phyloP scores from a whole-genome alignment of 176 grass and related monocot species.

The Urochloa ruziziensis region DNA sequence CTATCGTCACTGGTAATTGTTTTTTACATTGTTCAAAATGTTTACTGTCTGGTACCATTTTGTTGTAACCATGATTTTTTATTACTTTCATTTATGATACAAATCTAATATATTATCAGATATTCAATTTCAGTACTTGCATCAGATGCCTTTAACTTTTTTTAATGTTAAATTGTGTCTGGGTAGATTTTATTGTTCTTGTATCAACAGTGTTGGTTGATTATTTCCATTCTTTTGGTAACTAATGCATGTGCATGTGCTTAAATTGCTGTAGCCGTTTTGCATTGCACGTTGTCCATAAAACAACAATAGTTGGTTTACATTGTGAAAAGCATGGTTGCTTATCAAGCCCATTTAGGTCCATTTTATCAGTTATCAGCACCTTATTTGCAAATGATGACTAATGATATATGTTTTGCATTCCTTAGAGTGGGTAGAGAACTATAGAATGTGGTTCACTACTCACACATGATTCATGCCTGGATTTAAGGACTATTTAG shows the following conservation, averaged over 20 bases:
- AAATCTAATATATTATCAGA: background rate
- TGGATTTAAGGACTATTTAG: background rate
- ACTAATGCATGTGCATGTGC: background rate
- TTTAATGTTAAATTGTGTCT: background rate
- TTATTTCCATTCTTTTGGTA: background rate
- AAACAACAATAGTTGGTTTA: background rate
- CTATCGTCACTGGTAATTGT: slow-evolving; percentile 55
- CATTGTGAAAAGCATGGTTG: background rate
- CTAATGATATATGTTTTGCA: background rate
- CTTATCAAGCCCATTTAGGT: background rate
- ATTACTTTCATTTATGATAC: background rate
- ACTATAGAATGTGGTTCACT: slow-evolving; percentile 12
- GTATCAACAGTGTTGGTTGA: background rate
- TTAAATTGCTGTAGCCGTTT: background rate
- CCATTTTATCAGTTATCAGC: background rate
- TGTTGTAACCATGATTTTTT: background rate
- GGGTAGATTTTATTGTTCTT: background rate
- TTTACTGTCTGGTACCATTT: slow-evolving; percentile 10
- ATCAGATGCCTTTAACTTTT: background rate
- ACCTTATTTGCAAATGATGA: background rate
- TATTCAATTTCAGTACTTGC: slow-evolving; percentile 1
- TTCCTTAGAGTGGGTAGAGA: slow-evolving; percentile 15
- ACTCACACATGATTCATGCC: background rate
- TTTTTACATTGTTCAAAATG: slow-evolving; percentile 8
- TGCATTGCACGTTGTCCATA: background rate